These are phyloP conservation scores for Diplodia intermedia DNA, from an alignment of 2,329 filamentous ascomycete species.

Conservation along the genomic window DNA sequence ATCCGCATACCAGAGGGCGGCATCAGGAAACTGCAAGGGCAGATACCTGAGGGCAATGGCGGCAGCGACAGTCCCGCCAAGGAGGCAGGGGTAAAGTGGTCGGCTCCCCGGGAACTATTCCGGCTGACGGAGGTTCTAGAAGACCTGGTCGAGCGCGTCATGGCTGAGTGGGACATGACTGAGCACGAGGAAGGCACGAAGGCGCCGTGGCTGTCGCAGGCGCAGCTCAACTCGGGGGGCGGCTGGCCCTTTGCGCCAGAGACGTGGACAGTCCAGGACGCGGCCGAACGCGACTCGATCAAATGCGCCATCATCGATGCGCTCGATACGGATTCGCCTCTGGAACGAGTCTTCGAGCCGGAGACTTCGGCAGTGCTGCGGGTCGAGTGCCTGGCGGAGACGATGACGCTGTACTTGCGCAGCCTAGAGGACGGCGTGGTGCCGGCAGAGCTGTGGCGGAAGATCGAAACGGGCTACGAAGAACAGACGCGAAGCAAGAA, in stretches of 20 bases:
- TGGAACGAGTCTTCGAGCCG: conserved; percentile 64
- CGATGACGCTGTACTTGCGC: conserved; percentile 75
- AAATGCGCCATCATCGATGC: conserved; percentile 63
- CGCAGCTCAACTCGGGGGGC: conserved; percentile 12
- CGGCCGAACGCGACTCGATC: conserved; percentile 52
- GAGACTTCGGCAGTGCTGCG: conserved; percentile 70
- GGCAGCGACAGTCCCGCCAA: conserved; percentile 11
- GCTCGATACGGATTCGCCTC: conserved; percentile 71
- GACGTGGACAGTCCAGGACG: conserved; percentile 55
- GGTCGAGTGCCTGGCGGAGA: conserved; percentile 76
- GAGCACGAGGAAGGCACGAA: conserved; percentile 44
- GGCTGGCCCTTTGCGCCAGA: conserved; percentile 67
- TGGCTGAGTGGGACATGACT: conserved; percentile 70
- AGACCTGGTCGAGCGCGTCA: conserved; percentile 62
- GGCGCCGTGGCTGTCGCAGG: conserved; percentile 57
- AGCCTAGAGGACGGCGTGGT: conserved; percentile 83
- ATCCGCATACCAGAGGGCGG: conserved; percentile 80
- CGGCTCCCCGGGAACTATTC: conserved; percentile 88
- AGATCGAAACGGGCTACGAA: conserved; percentile 65
- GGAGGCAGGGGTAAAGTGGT: conserved; percentile 67
- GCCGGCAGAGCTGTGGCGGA: conserved; percentile 71
- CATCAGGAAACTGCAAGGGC: conserved; percentile 73
- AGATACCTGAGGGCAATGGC: conserved; percentile 53
- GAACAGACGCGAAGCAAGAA: conserved; percentile 49
- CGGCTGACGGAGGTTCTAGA: conserved; percentile 83